Percentiles rank a stretch among this genome's conserved stretches.
phyloP scores from a whole-genome alignment of 495 filamentous ascomycete genomes.

The Umbilicaria muhlenbergii region DNA sequence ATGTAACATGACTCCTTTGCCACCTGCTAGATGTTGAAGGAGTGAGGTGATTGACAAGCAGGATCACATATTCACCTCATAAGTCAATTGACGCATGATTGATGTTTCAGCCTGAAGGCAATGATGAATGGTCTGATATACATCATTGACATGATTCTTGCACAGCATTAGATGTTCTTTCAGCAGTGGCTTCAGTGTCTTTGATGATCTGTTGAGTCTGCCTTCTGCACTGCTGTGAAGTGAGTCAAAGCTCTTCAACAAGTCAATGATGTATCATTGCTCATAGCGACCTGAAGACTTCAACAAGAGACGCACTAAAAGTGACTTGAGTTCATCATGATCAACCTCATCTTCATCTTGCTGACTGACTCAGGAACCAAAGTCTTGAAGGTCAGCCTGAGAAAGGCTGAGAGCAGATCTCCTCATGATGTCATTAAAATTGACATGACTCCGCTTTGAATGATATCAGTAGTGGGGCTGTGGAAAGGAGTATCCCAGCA shows the following conservation, averaged over 20 bases:
- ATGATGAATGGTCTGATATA: neutral
- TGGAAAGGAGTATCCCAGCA: constrained; percentile 1
- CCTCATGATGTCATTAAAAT: neutral
- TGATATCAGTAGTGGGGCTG: neutral
- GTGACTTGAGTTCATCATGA: neutral
- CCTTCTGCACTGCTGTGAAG: neutral
- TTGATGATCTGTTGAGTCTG: neutral
- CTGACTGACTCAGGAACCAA: neutral
- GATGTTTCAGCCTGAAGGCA: neutral
- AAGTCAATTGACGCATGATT: neutral
- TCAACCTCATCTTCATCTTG: neutral
- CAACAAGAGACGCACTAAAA: neutral
- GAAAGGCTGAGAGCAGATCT: neutral
- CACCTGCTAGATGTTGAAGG: neutral
- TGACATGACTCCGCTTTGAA: neutral
- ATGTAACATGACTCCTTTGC: neutral
- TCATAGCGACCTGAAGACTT: neutral
- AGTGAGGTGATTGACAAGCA: neutral
- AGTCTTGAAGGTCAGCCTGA: neutral
- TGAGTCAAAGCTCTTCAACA: neutral
- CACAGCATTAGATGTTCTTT: neutral
- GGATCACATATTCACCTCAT: neutral
- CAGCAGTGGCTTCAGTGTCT: neutral
- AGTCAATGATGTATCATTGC: neutral
- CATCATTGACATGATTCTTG: neutral